A percentile compares a stretch with the other conserved stretches of the same genome.
These are phyloP conservation scores for Herpetospermum pedunculosum DNA, from an alignment of 306 rosid genomes.

Conservation along the genomic window DNA sequence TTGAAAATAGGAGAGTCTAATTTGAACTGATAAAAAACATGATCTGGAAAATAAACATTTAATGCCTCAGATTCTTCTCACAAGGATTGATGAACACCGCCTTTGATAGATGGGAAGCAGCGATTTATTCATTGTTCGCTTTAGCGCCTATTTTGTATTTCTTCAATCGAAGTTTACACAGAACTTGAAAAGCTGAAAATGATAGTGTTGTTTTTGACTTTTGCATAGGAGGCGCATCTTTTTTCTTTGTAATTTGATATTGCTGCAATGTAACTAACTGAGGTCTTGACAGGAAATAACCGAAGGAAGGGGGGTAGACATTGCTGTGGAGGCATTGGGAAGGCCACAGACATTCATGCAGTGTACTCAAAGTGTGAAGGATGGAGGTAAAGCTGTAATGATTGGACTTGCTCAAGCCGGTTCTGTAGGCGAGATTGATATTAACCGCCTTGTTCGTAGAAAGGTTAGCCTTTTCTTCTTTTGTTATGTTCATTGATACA, in stretches of 20 bases:
- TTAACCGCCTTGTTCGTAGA: constrained; percentile 86
- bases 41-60: background rate
- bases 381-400: constrained; percentile 97
- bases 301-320: constrained; percentile 80
- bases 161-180: background rate
- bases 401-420: constrained; percentile 75
- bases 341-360: constrained; percentile 75
- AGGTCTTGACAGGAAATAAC: constrained; percentile 68
- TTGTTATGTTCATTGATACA: background rate
- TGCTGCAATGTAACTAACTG: background rate
- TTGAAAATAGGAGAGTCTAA: background rate
- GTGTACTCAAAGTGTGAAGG: constrained; percentile 71
- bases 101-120: background rate
- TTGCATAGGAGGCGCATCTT: too few species aligned
- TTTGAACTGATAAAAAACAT: background rate
- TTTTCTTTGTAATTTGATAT: background rate
- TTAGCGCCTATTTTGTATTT: too few species aligned
- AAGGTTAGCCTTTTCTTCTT: constrained; percentile 33
- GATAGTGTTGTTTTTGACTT: too few species aligned
- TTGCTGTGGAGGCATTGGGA: constrained; percentile 96
- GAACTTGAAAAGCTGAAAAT: background rate
- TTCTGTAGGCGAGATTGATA: constrained; percentile 75
- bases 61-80: background rate
- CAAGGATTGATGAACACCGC: background rate
- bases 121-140: background rate